phyloP scores from a whole-genome alignment of 306 rosid species.

The Ochetophila trinervis region DNA sequence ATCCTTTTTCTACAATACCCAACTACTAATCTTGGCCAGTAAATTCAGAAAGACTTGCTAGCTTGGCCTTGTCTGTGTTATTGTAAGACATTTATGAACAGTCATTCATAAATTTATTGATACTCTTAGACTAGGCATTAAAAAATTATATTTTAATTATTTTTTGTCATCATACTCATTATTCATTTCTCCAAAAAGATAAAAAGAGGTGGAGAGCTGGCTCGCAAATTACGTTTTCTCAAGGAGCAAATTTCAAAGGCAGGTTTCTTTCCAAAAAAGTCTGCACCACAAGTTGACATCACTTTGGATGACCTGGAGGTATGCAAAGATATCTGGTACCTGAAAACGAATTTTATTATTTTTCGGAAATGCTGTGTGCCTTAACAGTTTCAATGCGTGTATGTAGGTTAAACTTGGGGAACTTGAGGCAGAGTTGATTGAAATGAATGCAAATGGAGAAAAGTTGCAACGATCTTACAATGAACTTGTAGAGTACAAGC shows the following conservation, averaged over 20 bases:
- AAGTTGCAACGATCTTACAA: conserved; percentile 86
- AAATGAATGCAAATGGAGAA: conserved; percentile 87
- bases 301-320: conserved; percentile 87
- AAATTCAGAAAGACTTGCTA: too few relatives aligned
- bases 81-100: too few relatives aligned
- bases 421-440: conserved; percentile 80
- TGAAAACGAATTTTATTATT: background rate
- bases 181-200: conserved; percentile 48
- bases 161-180: conserved; percentile 17
- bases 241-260: conserved; percentile 91
- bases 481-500: conserved; percentile 87
- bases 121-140: background rate
- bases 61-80: too few relatives aligned
- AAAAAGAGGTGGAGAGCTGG: conserved; percentile 93
- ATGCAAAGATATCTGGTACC: conserved; percentile 11
- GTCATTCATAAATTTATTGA: too few relatives aligned
- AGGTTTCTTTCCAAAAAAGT: conserved; percentile 51
- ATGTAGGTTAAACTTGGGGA: conserved; percentile 80
- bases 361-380: conserved; percentile 4
- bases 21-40: too few relatives aligned
- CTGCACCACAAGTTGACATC: conserved; percentile 37
- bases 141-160: conserved; percentile 2
- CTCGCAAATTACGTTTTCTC: conserved; percentile 81
- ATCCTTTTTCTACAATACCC: too few relatives aligned
- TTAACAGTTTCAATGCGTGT: conserved; percentile 19